These are phyloP conservation scores for Lentinula boryana DNA, from an alignment of 768 basidiomycete species.

Conservation along the genomic window DNA sequence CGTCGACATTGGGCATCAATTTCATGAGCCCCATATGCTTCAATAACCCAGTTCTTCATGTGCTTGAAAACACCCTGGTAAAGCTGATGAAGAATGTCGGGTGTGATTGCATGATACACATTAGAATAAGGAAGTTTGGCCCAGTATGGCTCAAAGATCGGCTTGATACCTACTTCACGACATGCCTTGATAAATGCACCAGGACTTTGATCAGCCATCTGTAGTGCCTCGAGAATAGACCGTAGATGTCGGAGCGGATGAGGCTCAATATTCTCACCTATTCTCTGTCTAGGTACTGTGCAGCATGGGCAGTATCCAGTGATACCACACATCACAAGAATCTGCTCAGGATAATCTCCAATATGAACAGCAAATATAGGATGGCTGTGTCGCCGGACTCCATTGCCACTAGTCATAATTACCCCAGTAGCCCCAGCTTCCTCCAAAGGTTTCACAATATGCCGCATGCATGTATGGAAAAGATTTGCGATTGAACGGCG, in stretches of 20 bases:
- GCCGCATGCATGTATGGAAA: background rate
- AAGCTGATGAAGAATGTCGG: slow-evolving; percentile 34
- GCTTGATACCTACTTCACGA: background rate
- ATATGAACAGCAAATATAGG: background rate
- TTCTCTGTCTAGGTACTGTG: background rate
- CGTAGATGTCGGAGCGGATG: background rate
- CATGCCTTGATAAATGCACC: background rate
- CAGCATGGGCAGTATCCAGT: too few species aligned
- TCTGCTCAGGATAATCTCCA: background rate
- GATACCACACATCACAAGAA: background rate
- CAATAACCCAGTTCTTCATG: slow-evolving; percentile 21
- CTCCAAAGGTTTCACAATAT: background rate
- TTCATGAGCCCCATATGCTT: slow-evolving; percentile 14
- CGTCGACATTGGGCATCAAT: slow-evolving; percentile 24
- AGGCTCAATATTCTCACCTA: background rate
- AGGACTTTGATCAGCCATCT: background rate
- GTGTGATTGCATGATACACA: slow-evolving; percentile 26
- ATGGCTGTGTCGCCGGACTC: background rate
- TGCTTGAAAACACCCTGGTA: slow-evolving; percentile 36
- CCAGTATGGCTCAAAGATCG: slow-evolving; percentile 25
- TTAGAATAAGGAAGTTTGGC: slow-evolving; percentile 22
- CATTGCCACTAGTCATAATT: background rate
- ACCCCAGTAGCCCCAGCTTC: background rate
- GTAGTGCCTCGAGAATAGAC: background rate
- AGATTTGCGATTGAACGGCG: background rate